Conservation (phyloP, 345 rosid genomes). For the Lepidium africanum region DNA sequence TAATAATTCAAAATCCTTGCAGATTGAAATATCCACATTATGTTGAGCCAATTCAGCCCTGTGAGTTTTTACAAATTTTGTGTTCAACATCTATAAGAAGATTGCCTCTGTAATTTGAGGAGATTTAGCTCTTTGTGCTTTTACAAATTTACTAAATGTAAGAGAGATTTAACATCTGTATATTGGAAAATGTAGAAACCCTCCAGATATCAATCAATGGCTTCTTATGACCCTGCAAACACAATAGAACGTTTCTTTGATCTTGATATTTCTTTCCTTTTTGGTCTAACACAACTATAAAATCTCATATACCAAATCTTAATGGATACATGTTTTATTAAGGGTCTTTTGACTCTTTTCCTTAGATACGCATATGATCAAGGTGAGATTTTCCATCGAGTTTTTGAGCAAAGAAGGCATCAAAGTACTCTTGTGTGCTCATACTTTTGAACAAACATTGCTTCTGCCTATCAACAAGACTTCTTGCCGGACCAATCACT, state of each 20-base stretch:
- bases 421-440: slow-evolving; percentile 31
- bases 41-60: neutral
- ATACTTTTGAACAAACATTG: slow-evolving; percentile 29
- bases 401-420: slow-evolving; percentile 33
- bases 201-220: slow-evolving; percentile 1
- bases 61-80: neutral
- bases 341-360: neutral
- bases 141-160: neutral
- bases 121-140: neutral
- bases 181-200: neutral
- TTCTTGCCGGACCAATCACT: slow-evolving; percentile 36
- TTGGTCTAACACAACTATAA: neutral
- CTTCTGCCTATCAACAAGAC: slow-evolving; percentile 26
- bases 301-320: no score
- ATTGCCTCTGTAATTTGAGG: neutral
- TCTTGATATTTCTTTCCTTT: neutral
- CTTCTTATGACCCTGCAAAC: slow-evolving; percentile 34
- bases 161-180: neutral
- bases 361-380: slow-evolving; percentile 26
- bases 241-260: neutral
- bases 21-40: neutral
- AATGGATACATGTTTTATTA: neutral
- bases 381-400: slow-evolving; percentile 37
- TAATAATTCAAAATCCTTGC: neutral
- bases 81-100: neutral